These are phyloP conservation scores for Volvox africanus DNA, from an alignment of 139 green algal genomes.

Conservation along the genomic window DNA sequence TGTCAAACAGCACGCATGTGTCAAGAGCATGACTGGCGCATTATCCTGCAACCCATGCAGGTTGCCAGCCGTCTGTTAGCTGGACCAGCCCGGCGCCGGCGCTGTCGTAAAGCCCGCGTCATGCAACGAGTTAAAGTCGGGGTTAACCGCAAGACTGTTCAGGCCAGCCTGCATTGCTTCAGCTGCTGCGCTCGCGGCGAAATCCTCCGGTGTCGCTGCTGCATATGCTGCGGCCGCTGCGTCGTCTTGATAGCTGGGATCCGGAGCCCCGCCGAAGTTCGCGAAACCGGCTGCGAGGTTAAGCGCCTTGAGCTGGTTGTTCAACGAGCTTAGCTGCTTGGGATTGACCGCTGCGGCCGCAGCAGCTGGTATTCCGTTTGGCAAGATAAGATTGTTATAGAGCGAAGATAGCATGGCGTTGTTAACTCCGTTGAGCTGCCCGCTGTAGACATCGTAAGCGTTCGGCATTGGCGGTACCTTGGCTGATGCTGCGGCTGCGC, in stretches of 20 bases:
- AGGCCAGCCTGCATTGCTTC: constrained; percentile 34
- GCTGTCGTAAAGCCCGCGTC: constrained; percentile 52
- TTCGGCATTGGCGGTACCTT: constrained; percentile 26
- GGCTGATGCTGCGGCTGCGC: not conserved
- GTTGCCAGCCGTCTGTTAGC: constrained; percentile 18
- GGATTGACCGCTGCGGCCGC: constrained; percentile 11
- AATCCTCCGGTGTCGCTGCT: constrained; percentile 34
- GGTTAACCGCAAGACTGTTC: constrained; percentile 29
- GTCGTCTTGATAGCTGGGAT: constrained; percentile 45
- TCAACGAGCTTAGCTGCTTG: constrained; percentile 47
- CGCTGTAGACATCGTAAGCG: constrained; percentile 35
- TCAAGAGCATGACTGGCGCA: not conserved
- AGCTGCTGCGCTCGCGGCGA: constrained; percentile 22
- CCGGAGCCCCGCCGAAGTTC: constrained; percentile 40
- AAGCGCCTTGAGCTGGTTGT: constrained; percentile 58
- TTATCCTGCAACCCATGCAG: not conserved
- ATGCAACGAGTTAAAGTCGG: constrained; percentile 46
- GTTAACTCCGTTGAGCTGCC: constrained; percentile 37
- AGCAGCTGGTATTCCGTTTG: constrained; percentile 47
- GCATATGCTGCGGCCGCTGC: constrained; percentile 22
- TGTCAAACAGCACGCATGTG: too few species aligned
- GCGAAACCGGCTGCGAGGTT: constrained; percentile 40
- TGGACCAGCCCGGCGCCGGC: constrained; percentile 60
- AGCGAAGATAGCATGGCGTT: constrained; percentile 38
- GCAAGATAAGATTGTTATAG: constrained; percentile 41